Evolutionary conservation across 495 filamentous ascomycete genomes (phyloP).

Genomic region (Thozetella sp.): DNA sequence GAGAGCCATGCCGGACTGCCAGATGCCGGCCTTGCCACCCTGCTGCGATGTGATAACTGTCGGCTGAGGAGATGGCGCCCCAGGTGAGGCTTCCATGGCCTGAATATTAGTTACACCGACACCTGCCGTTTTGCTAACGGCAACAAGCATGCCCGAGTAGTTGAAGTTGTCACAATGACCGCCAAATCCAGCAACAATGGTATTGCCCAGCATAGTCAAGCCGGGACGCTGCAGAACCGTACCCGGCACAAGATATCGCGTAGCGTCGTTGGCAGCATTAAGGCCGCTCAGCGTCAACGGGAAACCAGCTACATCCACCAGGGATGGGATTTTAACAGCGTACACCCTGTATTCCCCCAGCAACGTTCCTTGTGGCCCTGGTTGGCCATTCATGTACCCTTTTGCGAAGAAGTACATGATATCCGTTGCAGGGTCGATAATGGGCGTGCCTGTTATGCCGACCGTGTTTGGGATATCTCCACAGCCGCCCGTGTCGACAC

Average conservation of each 20-base stretch:
- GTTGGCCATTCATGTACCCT: constrained; percentile 14
- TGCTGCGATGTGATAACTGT: constrained; percentile 12
- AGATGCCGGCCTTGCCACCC: constrained; percentile 41
- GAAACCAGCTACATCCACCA: constrained; percentile 15
- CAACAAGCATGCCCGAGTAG: constrained; percentile 40
- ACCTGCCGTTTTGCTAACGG: constrained; percentile 25
- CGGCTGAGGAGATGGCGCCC: constrained; percentile 20
- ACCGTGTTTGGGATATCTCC: constrained; percentile 31
- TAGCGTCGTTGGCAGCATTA: constrained; percentile 18
- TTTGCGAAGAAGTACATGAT: constrained; percentile 24
- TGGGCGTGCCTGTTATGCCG: constrained; percentile 22
- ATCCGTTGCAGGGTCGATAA: constrained; percentile 17
- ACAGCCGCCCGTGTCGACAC: constrained; percentile 27
- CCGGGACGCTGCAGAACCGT: constrained; percentile 35
- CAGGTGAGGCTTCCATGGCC: constrained; percentile 6
- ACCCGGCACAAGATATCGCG: constrained; percentile 20
- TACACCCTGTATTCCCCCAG: constrained; percentile 23
- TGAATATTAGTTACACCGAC: constrained; percentile 14
- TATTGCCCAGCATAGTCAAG: constrained; percentile 23
- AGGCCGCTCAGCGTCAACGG: constrained; percentile 13
- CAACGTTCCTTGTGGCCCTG: too few relatives aligned
- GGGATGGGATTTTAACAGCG: constrained; percentile 14
- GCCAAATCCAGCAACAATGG: constrained; percentile 37
- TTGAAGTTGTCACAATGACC: constrained; percentile 47
- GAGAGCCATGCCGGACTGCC: constrained; percentile 39